Base-by-base conservation (phyloP, 768 basidiomycete genomes). In the Phaeolepiota aurea region DNA sequence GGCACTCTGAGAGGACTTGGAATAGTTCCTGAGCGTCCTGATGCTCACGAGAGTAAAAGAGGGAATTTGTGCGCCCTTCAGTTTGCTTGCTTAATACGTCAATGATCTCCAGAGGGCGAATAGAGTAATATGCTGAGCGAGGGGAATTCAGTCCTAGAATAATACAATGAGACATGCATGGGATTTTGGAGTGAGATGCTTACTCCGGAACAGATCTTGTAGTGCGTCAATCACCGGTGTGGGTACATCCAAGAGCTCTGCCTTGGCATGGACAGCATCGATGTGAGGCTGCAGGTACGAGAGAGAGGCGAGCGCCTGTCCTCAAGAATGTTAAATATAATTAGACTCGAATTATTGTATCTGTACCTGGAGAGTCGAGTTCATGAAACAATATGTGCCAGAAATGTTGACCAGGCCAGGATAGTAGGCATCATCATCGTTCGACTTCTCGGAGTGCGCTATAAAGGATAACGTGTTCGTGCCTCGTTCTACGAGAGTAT, bases 11-110 rank as follows among this genome's bases (percentile, higher is more conserved):
- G 5, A 97, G 67, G 21, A 97, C 79, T 50, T 94, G 84, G 64
- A 96, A 97, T n/a, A 98, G 73, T 56, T 98, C 94, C 54, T 98
- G 94, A 3, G 94, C 94, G 57, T 98, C 94, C 64, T 98, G 94
- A 57, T 98, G 94, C 56, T 96, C 91, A 10, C 89, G 81, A 1
- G 90, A 90, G 48, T 79, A 77, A 59, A 94, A 82, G 9, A 91
- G 70, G 0, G 82, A 72, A 49, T 73, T 72, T 47, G 68, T 54
- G 47, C 73, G 74, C 37, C 72, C 73, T 22, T 67, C 59, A 25
- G 72, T 64, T 45, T 73, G 69, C 15, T 66, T 56, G 13, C 78
- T 76, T 20, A 93, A 71, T 2, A 80, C 83, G 13, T 71, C 59
- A 34, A 93, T 84, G 43, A 94, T 77, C 25, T 71, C 71, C 33